Evolutionary conservation across 768 basidiomycete species (phyloP).

Genomic region (Hygrophorus pudorinus): DNA sequence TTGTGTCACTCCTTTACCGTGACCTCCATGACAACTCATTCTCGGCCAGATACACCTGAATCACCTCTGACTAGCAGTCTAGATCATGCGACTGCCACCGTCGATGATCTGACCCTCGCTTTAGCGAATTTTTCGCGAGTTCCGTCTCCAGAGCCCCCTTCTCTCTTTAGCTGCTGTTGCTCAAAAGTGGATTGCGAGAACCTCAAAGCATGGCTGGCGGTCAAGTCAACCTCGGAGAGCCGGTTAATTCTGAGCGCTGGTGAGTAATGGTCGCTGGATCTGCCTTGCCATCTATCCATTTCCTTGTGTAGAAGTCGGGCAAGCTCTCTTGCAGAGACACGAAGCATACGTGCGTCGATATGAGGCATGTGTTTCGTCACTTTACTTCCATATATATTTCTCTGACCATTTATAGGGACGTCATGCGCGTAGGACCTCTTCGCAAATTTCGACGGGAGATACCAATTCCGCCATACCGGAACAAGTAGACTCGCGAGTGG

Average conservation of each 20-base stretch:
- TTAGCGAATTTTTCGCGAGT: conserved; percentile 63
- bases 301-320: conserved; percentile 68
- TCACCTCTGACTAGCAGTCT: conserved; percentile 42
- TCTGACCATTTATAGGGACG: conserved; percentile 3
- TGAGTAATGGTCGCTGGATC: conserved; percentile 24
- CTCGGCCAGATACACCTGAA: conserved; percentile 36
- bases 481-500: conserved; percentile 13
- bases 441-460: background rate
- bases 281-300: conserved; percentile 3
- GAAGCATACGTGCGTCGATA: conserved; percentile 75
- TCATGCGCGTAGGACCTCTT: conserved; percentile 3
- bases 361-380: conserved; percentile 34
- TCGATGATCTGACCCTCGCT: conserved; percentile 73
- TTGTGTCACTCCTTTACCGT: too few relatives aligned
- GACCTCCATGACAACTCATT: conserved; percentile 11
- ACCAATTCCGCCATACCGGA: background rate
- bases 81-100: conserved; percentile 45
- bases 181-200: conserved; percentile 56
- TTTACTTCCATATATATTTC: background rate
- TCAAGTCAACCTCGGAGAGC: conserved; percentile 65
- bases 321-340: conserved; percentile 77
- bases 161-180: conserved; percentile 53
- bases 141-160: conserved; percentile 60
- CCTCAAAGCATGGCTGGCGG: conserved; percentile 47
- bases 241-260: conserved; percentile 80